These are phyloP conservation scores for Pleurotus cornucopiae DNA, from an alignment of 768 basidiomycete species.

Conservation along the genomic window DNA sequence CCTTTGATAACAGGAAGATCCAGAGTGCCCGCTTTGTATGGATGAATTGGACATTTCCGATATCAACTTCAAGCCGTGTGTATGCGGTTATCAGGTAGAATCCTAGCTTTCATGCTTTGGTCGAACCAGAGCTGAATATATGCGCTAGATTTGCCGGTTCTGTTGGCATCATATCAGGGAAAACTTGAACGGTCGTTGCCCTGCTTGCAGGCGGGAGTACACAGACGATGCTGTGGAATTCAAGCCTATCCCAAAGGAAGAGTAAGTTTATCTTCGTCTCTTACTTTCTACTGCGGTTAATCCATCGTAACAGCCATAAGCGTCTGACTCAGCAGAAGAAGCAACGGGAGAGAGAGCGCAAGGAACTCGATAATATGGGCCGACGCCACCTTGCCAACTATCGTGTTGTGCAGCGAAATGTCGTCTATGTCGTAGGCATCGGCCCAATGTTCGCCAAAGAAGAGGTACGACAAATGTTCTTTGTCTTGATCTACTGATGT, in stretches of 20 bases:
- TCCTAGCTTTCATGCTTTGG: conserved; percentile 6
- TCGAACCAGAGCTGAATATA: conserved; percentile 10
- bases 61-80: conserved; percentile 98
- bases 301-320: conserved; percentile 63
- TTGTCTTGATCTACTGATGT: conserved; percentile 10
- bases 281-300: conserved; percentile 8
- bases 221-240: conserved; percentile 92
- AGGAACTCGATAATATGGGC: conserved; percentile 85
- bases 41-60: conserved; percentile 99
- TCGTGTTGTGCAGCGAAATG: conserved; percentile 93
- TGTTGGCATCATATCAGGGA: conserved; percentile 99
- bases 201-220: conserved; percentile 91
- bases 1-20: conserved; percentile 71
- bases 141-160: conserved; percentile 88
- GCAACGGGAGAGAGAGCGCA: conserved; percentile 89
- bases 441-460: conserved; percentile 93
- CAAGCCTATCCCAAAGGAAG: conserved; percentile 91
- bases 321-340: conserved; percentile 94
- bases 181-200: conserved; percentile 93
- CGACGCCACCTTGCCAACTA: conserved; percentile 88
- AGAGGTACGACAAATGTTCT: conserved; percentile 57
- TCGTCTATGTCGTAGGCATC: conserved; percentile 94
- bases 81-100: conserved; percentile 93
- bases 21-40: conserved; percentile 95
- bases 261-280: conserved; percentile 55